phyloP scores from a whole-genome alignment of 306 rosid species.

The Ormosia emarginata region DNA sequence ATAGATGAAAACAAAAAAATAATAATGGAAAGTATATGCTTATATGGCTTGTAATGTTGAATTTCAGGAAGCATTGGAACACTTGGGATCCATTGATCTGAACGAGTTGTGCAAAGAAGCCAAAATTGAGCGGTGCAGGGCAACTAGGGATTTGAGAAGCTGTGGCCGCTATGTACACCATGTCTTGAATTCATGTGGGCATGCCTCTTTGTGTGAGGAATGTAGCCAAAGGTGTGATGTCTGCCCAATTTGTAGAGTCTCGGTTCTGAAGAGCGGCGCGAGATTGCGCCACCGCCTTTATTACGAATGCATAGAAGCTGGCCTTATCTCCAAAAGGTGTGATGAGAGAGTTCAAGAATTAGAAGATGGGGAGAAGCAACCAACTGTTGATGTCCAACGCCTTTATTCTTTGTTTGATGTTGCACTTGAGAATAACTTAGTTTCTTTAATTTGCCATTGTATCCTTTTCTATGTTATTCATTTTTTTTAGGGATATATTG shows the following conservation, averaged over 20 bases:
- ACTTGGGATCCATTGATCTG: slow-evolving; percentile 80
- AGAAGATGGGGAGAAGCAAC: slow-evolving; percentile 69
- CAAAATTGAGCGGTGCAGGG: slow-evolving; percentile 90
- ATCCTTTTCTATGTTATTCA: slow-evolving; percentile 48
- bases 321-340: slow-evolving; percentile 70
- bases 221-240: slow-evolving; percentile 87
- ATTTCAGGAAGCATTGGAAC: slow-evolving; percentile 82
- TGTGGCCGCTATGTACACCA: slow-evolving; percentile 87
- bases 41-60: not conserved
- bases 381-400: slow-evolving; percentile 74
- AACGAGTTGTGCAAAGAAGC: slow-evolving; percentile 90
- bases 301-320: slow-evolving; percentile 79
- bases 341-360: slow-evolving; percentile 77
- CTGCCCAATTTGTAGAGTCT: slow-evolving; percentile 87
- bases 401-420: slow-evolving; percentile 91
- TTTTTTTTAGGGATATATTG: not conserved
- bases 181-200: slow-evolving; percentile 79
- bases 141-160: slow-evolving; percentile 96
- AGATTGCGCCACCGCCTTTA: slow-evolving; percentile 72
- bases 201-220: slow-evolving; percentile 91
- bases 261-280: slow-evolving; percentile 53
- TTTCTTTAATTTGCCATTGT: slow-evolving; percentile 91
- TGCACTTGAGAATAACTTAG: slow-evolving; percentile 91
- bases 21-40: too few species aligned
- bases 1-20: not conserved